Conservation (phyloP, 768 basidiomycete species). For the Porphyrellus cyaneotinctus region DNA sequence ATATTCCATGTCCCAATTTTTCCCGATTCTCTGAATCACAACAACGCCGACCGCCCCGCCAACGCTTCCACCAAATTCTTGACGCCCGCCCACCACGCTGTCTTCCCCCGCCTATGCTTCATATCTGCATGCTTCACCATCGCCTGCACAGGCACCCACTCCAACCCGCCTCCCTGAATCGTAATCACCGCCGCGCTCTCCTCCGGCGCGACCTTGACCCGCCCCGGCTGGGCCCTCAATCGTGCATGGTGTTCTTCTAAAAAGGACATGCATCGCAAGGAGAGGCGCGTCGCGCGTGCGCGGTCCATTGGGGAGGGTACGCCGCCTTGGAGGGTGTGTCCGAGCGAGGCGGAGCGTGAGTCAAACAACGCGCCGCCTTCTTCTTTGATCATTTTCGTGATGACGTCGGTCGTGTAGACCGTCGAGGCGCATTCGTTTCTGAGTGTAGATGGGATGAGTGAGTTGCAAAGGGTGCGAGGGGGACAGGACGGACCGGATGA, state of each 20-base stretch:
- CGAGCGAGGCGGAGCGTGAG: constrained; percentile 90
- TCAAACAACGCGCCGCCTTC: constrained; percentile 93
- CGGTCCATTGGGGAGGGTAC: constrained; percentile 95
- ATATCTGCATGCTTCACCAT: constrained; percentile 88
- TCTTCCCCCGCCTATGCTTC: constrained; percentile 78
- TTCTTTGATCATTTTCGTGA: constrained; percentile 92
- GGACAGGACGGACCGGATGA: constrained; percentile 65
- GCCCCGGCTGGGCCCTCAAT: constrained; percentile 48
- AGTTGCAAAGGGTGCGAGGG: background rate
- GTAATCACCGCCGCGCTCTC: constrained; percentile 88
- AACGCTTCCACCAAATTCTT: constrained; percentile 72
- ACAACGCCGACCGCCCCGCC: constrained; percentile 58
- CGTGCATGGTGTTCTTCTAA: constrained; percentile 74
- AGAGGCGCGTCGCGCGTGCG: constrained; percentile 82
- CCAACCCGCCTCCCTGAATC: constrained; percentile 75
- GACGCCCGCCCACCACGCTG: constrained; percentile 71
- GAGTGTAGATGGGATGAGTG: background rate
- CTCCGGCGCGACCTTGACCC: constrained; percentile 49
- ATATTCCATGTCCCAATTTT: too few relatives aligned
- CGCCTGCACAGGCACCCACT: constrained; percentile 81
- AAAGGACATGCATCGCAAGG: constrained; percentile 92
- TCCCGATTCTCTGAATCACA: too few relatives aligned
- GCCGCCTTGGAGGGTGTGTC: constrained; percentile 95
- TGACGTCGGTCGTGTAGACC: constrained; percentile 87
- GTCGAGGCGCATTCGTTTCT: constrained; percentile 85